Evolutionary conservation across 192 early-diverging fungal genomes (phyloP).

Genomic region (Oehlia diaphana): DNA sequence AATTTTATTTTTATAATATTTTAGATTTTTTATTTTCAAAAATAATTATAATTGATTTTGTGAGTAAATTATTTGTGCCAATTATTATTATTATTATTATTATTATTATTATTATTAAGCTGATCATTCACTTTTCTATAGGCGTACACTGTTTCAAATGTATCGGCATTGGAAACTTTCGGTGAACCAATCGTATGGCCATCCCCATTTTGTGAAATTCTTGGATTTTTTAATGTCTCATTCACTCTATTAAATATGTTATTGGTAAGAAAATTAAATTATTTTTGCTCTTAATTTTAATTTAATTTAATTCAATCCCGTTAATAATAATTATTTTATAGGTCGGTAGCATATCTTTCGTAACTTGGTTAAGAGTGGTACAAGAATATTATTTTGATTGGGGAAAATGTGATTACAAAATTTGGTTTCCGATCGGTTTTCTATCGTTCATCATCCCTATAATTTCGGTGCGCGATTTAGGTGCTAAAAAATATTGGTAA

Average conservation of each 20-base stretch:
- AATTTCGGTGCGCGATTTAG: no score
- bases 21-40: not conserved
- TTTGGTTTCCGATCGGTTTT: not conserved
- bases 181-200: no score
- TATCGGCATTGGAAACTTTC: not conserved
- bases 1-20: not conserved
- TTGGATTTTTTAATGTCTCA: not conserved
- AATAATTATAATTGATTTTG: not conserved
- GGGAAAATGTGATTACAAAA: conserved; percentile 5
- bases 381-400: not conserved
- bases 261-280: not conserved
- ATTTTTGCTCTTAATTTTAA: no score
- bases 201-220: not conserved
- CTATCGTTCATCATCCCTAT: not conserved
- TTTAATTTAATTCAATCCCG: no score
- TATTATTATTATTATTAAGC: no score
- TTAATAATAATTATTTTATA: no score
- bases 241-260: not conserved
- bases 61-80: not conserved
- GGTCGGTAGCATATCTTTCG: not conserved
- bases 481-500: not conserved
- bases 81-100: no score
- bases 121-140: not conserved
- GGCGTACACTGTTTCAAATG: not conserved
- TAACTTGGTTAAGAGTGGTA: conserved; percentile 2